Conservation (phyloP, 2,329 filamentous ascomycete species). For the Sporothrix variecibatus region DNA sequence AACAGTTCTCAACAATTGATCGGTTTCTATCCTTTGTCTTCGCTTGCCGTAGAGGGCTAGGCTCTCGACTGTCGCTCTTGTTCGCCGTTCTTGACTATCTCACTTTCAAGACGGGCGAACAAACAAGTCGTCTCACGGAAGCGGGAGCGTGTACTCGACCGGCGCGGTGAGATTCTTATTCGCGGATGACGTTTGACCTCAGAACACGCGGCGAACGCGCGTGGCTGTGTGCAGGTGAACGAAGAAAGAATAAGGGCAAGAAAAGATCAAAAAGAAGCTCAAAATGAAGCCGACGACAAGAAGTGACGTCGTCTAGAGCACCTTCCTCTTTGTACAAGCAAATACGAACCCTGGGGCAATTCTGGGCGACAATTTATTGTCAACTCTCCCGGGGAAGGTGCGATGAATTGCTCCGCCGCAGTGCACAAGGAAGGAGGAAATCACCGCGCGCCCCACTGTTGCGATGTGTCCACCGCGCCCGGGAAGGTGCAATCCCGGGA, state of each 20-base stretch:
- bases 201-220: neutral
- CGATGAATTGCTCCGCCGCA: slow-evolving; percentile 17
- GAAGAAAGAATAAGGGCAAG: neutral
- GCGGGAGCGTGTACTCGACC: neutral
- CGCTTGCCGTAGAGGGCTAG: neutral
- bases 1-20: neutral
- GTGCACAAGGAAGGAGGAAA: neutral
- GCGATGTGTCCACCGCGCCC: neutral
- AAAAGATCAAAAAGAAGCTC: neutral
- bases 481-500: slow-evolving; percentile 11
- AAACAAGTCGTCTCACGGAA: neutral
- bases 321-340: neutral
- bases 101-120: too few species aligned
- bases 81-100: too few species aligned
- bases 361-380: neutral
- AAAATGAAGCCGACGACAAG: neutral
- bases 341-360: neutral
- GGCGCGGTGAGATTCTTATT: neutral
- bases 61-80: neutral
- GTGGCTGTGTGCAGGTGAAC: neutral
- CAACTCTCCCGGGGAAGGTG: neutral
- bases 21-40: neutral
- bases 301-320: too few species aligned
- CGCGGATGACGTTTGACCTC: neutral
- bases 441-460: neutral